phyloP scores from a whole-genome alignment of 495 filamentous ascomycete species.

The Massariosphaeria phaeospora region DNA sequence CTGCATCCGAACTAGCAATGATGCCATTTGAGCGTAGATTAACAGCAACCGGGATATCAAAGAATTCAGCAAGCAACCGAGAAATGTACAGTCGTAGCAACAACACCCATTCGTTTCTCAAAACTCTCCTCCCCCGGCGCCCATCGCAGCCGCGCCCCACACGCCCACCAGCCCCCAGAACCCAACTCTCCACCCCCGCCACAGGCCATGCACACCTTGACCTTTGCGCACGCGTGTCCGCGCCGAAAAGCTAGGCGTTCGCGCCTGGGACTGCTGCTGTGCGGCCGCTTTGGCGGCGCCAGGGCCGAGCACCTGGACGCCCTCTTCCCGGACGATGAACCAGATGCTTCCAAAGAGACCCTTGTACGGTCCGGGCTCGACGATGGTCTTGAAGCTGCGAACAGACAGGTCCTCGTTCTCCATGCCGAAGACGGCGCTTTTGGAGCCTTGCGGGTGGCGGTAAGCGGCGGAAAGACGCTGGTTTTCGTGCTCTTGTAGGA shows the following conservation, averaged over 20 bases:
- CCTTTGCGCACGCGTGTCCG: conserved; percentile 54
- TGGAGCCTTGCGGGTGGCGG: neutral
- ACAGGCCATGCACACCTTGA: conserved; percentile 79
- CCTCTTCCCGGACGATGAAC: conserved; percentile 78
- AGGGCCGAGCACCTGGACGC: conserved; percentile 41
- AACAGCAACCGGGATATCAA: no score
- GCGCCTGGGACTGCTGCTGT: conserved; percentile 24
- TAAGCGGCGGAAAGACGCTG: conserved; percentile 14
- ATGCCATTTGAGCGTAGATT: no score
- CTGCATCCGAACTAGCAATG: no score
- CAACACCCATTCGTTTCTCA: conserved; percentile 25
- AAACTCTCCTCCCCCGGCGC: conserved; percentile 51
- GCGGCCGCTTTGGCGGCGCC: conserved; percentile 40
- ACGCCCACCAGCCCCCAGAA: conserved; percentile 93
- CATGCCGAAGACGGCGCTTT: conserved; percentile 7
- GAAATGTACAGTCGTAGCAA: no score
- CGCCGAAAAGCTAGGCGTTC: conserved; percentile 34
- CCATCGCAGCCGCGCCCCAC: conserved; percentile 66
- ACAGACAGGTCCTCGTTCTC: conserved; percentile 40
- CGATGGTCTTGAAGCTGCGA: conserved; percentile 61
- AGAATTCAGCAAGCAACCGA: no score
- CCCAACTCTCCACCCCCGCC: conserved; percentile 89
- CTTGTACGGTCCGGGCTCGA: conserved; percentile 67
- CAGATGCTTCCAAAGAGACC: conserved; percentile 87
- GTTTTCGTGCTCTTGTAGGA: conserved; percentile 39